Base-by-base conservation (phyloP, 2,329 filamentous ascomycete genomes). In the Calonectria montana region DNA sequence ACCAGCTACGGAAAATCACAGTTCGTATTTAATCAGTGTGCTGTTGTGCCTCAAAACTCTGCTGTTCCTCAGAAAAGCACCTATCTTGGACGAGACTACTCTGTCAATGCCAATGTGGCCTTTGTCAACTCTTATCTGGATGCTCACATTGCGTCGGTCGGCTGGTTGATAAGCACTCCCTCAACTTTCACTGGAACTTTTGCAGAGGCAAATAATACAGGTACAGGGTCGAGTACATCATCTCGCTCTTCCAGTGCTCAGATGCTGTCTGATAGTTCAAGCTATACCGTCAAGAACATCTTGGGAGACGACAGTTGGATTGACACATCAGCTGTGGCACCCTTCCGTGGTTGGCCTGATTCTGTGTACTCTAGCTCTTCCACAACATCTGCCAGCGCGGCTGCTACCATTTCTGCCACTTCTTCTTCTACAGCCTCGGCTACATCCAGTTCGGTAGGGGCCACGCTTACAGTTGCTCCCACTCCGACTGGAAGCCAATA, bases 201-300 rank as follows among this genome's bases (percentile, higher is more conserved):
- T 35, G 75, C 73, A 1, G 81, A 82, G 61, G 76, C 76, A 10
- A 82, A 82, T 73, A 82, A 82, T 64, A 82, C 81, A 1, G 81
- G 81, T 0, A 77, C 80, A 5, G 81, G 81, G 4, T 76, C 71
- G 39, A 73, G 74, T 8, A 73, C 78, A 2, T 73, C 74, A 1
- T 74, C 71, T 39, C 78, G 81, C 18, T 65, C 71, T 1, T 77
- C 80, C 21, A 69, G 55, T 8, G 78, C 67, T 2, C 76, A 77
- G 12, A 59, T 81, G 0, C 67, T 75, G 61, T 83, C 82, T 1
- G 77, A 85, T 59, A 87, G 81, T 71, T 88, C 92, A 73, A 89
- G 91, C 73, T 80, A 82, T 70, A 91, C 83, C 1, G 84, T 81
- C 2, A 86, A 85, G 3, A 77, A 74, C 37, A 70, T 82, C 7